A percentile compares a stretch with the other conserved stretches of the same genome.
phyloP scores from a whole-genome alignment of 352 stramenopile genomes.

The Globisporangium polare region DNA sequence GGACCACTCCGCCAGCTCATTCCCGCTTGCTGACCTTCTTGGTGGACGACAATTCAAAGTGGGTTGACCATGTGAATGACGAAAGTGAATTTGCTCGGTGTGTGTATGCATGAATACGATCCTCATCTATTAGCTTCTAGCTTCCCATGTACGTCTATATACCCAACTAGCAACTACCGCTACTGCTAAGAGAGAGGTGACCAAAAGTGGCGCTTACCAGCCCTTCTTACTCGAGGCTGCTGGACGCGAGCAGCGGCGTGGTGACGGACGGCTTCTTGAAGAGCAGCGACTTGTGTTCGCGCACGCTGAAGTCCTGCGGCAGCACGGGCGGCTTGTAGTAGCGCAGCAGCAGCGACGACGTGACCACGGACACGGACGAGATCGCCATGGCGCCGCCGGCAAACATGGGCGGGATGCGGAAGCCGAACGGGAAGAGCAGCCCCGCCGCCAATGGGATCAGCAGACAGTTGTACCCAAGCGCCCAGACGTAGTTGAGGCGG shows the following conservation, averaged over 20 bases:
- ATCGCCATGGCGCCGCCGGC: conserved; percentile 96
- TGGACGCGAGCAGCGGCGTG: conserved; percentile 70
- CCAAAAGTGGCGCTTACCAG: background rate
- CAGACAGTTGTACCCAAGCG: conserved; percentile 97
- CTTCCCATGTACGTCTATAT: background rate
- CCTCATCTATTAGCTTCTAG: background rate
- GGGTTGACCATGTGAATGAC: background rate
- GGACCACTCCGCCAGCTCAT: background rate
- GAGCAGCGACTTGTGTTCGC: conserved; percentile 72
- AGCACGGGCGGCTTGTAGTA: conserved; percentile 86
- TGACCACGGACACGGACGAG: conserved; percentile 95
- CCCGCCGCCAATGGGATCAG: conserved; percentile 96
- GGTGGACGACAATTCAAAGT: background rate
- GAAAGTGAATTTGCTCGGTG: background rate
- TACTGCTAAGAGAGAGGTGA: background rate
- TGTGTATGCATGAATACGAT: background rate
- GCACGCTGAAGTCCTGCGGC: conserved; percentile 47
- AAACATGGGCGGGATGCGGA: conserved; percentile 94
- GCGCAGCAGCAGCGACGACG: conserved; percentile 91
- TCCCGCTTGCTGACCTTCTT: background rate
- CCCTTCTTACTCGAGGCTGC: conserved; percentile 39
- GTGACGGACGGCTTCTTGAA: conserved; percentile 80
- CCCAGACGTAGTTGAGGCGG: conserved; percentile 97
- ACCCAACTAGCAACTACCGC: background rate
- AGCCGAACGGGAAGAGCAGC: conserved; percentile 93